Base-by-base conservation (phyloP, 108 stramenopile genomes). In the Cyclostephanos invisitatus region DNA sequence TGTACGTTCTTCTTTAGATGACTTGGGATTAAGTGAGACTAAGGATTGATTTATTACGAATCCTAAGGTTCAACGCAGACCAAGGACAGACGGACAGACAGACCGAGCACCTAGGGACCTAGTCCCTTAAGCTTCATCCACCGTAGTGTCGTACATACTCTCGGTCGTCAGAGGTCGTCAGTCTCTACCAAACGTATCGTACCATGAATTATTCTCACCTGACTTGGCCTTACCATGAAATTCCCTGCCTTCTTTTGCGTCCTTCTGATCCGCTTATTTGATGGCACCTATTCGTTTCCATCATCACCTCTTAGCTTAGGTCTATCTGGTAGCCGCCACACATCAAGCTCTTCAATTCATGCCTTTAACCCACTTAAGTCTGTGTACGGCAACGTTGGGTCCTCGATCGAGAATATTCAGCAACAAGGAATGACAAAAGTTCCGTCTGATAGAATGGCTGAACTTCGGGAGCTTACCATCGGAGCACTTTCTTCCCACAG, bases 351-450 rank as follows among this genome's bases (percentile, higher is more conserved):
- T n/a, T 9, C 25, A 8, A 27, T 53, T 37, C 55, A 37, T 5
- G 29, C 51, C 15, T 32, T 28, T 14, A 67, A 67, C 9, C 53
- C 66, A 18, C 35, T 67, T 5, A 67, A 53, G 35, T 67, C 66
- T 50, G 14, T 67, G 2, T 67, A 55, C 25, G 66, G 66, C 24
- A 67, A 38, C 50, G 66, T 67, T 15, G 66, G 37, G 20, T 67
- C 66, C 6, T 67, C 66, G 12, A 67, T 67, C 32, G 36, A 32
- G 21, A 53, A 53, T 53, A 54, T 67, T 18, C 66, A 67, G 32
- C 32, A 67, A 22, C 27, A 27, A 36, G 66, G 51, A 6, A 67
- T 53, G 53, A 53, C 35, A 0, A 21, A 36, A 18, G 7, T 37
- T 15, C 37, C 60, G 5, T 12, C 27, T 14, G 58, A 59, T 59